Conservation (phyloP, 2,329 filamentous ascomycete genomes). For the Colletotrichum musae region DNA sequence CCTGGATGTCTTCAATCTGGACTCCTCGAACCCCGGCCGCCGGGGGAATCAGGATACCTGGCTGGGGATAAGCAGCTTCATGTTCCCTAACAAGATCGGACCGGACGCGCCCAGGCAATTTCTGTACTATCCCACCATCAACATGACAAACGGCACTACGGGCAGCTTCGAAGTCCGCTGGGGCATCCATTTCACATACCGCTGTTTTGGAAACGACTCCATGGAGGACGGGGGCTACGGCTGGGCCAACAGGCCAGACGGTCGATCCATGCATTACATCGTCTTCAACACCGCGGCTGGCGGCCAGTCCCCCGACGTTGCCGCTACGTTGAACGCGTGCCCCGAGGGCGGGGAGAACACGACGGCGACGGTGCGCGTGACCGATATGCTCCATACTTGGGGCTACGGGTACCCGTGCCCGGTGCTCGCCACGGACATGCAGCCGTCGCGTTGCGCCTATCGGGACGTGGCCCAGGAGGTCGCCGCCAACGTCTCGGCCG, state of each 20-base stretch:
- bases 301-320: slow-evolving; percentile 12
- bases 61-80: background rate
- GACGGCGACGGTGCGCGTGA: background rate
- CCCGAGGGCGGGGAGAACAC: background rate
- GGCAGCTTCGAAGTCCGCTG: too few species aligned
- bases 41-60: background rate
- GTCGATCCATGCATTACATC: background rate
- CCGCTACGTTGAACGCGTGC: slow-evolving; percentile 3
- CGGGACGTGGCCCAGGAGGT: background rate
- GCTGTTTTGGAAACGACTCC: background rate
- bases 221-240: background rate
- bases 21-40: background rate
- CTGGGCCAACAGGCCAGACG: background rate
- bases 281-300: slow-evolving; percentile 12
- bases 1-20: too few species aligned
- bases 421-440: background rate
- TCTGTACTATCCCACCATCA: too few species aligned
- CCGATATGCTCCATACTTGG: background rate
- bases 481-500: slow-evolving; percentile 13
- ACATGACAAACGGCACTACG: too few species aligned
- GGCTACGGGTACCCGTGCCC: background rate
- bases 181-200: too few species aligned
- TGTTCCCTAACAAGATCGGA: background rate
- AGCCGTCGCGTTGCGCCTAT: background rate
- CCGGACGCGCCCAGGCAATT: too few species aligned